Base-by-base conservation (phyloP, 495 filamentous ascomycete genomes). In the Podospora tetraspora region DNA sequence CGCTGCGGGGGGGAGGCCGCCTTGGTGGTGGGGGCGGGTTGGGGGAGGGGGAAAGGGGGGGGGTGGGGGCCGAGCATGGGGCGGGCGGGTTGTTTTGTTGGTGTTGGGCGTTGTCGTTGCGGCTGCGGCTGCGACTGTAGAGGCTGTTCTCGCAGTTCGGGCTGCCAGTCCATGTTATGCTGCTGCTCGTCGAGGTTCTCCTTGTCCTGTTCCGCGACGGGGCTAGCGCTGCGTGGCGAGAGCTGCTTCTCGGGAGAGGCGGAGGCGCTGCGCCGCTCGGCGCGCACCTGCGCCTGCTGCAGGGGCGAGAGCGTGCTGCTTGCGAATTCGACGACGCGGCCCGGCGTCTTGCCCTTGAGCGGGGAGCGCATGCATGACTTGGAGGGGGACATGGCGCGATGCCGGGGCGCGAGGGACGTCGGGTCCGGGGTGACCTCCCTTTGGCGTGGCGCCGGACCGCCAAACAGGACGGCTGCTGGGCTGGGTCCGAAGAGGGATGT, bases 281-380 rank as follows among this genome's bases (percentile, higher is more conserved):
- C 73, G 10, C 73, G 73, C 4, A 64, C 64, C 24, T 78, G 71
- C 0, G 75, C 74, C 71, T 80, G 78, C 0, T 72, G 68, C 3
- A 70, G 43, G 13, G 81, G 80, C 13, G 79, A 79, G 16, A 80
- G 72, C 8, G 72, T 74, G 64, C 72, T 79, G 62, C 78, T 76
- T 8, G 78, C 78, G 64, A 84, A 84, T 64, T 82, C 79, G 27
- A 84, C 82, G 9, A 83, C 76, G 1, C 79, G 78, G 8, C 82
- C 82, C 2, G 81, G 81, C 0, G 81, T 83, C 57, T 77, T 82
- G 7, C 77, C 75, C 66, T 85, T 85, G 21, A 84, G 69, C 3
- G 84, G 83, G 16, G 84, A 85, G 63, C 84, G 80, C 29, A 86
- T 73, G 69, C 75, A 82, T 1, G 84, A 85, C 68, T 86, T 86